Percentiles rank a stretch among this genome's conserved stretches.
Conservation (phyloP, 2,329 filamentous ascomycete genomes). For the Fusarium sp. region DNA sequence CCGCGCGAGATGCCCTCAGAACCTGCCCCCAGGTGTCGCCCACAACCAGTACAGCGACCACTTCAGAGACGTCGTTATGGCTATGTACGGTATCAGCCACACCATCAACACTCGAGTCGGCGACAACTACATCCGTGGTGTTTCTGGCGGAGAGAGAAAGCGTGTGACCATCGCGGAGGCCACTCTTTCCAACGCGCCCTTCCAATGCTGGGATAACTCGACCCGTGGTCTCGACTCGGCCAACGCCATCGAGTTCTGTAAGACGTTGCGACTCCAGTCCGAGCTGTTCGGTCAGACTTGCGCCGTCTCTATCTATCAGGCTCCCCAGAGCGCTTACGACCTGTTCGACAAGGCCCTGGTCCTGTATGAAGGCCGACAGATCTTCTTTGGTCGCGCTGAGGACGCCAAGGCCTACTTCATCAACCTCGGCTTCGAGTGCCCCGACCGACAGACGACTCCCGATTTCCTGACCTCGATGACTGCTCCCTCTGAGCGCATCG, state of each 20-base stretch:
- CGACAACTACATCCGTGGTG: conserved; percentile 75
- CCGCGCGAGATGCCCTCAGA: conserved; percentile 64
- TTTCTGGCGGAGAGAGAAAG: conserved; percentile 82
- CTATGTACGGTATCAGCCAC: conserved; percentile 76
- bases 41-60: conserved; percentile 67
- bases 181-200: conserved; percentile 62
- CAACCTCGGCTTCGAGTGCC: conserved; percentile 72
- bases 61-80: conserved; percentile 71
- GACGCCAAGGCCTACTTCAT: conserved; percentile 72
- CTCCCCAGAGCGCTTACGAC: conserved; percentile 69
- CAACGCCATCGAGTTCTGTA: conserved; percentile 47
- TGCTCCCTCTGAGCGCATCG: conserved; percentile 49
- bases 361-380: conserved; percentile 75
- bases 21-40: conserved; percentile 67
- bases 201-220: conserved; percentile 49
- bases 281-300: conserved; percentile 43
- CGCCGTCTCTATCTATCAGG: conserved; percentile 66
- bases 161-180: conserved; percentile 83
- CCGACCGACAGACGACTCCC: conserved; percentile 70
- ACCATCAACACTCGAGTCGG: conserved; percentile 80
- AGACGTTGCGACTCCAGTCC: conserved; percentile 42
- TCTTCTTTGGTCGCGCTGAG: conserved; percentile 71
- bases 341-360: conserved; percentile 77
- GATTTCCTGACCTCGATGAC: conserved; percentile 73
- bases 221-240: conserved; percentile 47